Evolutionary conservation across 1,139 yeast species (phyloP).

Genomic region (Geotrichum aggregatum): DNA sequence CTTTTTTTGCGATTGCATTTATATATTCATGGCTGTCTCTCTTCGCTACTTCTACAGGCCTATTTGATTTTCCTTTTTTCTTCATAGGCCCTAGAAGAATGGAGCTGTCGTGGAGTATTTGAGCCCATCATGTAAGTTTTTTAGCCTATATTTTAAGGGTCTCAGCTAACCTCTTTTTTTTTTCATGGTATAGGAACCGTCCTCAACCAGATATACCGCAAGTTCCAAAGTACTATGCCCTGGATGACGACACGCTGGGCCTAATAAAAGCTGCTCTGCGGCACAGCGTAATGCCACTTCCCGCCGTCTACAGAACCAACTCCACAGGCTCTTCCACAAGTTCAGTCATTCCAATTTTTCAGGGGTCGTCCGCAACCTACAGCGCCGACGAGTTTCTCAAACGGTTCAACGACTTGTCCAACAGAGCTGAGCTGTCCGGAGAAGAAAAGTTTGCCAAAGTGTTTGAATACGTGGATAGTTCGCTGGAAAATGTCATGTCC

Average conservation of each 20-base stretch:
- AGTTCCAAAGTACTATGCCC: constrained; percentile 17
- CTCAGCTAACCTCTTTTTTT: not conserved
- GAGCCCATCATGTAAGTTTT: not conserved
- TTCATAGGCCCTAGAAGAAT: not conserved
- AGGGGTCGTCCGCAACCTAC: constrained; percentile 14
- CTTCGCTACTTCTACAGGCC: too few relatives aligned
- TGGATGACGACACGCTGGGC: constrained; percentile 16
- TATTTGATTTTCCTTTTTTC: not conserved
- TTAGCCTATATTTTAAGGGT: too few relatives aligned
- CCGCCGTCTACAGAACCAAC: not conserved
- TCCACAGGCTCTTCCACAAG: not conserved
- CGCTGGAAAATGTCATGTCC: constrained; percentile 12
- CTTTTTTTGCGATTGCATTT: too few relatives aligned
- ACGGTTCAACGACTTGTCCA: constrained; percentile 9
- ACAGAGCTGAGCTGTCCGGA: constrained; percentile 11
- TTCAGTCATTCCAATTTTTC: constrained; percentile 8
- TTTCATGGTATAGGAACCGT: not conserved
- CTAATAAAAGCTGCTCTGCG: constrained; percentile 16
- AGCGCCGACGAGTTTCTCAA: constrained; percentile 14
- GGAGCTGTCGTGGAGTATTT: too few relatives aligned
- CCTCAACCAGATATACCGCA: not conserved
- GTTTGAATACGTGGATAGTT: constrained; percentile 12
- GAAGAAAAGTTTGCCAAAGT: constrained; percentile 16
- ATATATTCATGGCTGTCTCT: too few relatives aligned
- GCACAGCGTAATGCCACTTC: constrained; percentile 14